A percentile compares a stretch with the other conserved stretches of the same genome.
phyloP scores from a whole-genome alignment of 1,284 basidiomycete species.

The Golubevia sp. region DNA sequence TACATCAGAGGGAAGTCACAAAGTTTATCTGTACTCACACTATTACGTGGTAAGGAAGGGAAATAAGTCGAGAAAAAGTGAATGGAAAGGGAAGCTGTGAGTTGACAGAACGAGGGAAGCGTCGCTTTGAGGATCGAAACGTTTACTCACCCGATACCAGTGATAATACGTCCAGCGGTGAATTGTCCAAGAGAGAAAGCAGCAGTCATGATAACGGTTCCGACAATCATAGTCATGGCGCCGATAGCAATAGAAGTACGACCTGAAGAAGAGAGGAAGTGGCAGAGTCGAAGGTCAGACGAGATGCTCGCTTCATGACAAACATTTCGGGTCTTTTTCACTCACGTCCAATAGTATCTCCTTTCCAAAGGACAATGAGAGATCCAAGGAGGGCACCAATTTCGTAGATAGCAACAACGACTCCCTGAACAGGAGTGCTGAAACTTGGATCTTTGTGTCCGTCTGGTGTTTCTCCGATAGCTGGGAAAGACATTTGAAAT shows the following conservation, averaged over 20 bases:
- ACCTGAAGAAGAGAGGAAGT: no score
- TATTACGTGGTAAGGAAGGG: no score
- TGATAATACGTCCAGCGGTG: slow-evolving; percentile 70
- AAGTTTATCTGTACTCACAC: no score
- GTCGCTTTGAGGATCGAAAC: no score
- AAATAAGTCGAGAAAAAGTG: no score
- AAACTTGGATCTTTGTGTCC: slow-evolving; percentile 16
- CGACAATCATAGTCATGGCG: slow-evolving; percentile 69
- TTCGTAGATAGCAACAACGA: slow-evolving; percentile 62
- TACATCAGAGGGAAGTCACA: neutral
- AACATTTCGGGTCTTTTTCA: no score
- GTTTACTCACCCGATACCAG: slow-evolving; percentile 66
- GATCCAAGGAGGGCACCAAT: slow-evolving; percentile 63
- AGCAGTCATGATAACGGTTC: slow-evolving; percentile 69
- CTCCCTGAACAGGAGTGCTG: slow-evolving; percentile 55
- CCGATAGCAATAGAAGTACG: slow-evolving; percentile 65
- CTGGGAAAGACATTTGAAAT: slow-evolving; percentile 14
- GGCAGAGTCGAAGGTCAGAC: no score
- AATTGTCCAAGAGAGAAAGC: slow-evolving; percentile 69
- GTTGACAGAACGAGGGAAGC: no score
- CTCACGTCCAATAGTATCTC: slow-evolving; percentile 62
- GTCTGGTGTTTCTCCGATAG: slow-evolving; percentile 21
- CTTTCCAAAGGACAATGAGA: slow-evolving; percentile 60
- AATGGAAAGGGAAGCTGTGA: neutral
- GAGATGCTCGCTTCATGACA: no score